Base-by-base conservation (phyloP, 73 alveolate species). In the Blepharisma japonicum region DNA sequence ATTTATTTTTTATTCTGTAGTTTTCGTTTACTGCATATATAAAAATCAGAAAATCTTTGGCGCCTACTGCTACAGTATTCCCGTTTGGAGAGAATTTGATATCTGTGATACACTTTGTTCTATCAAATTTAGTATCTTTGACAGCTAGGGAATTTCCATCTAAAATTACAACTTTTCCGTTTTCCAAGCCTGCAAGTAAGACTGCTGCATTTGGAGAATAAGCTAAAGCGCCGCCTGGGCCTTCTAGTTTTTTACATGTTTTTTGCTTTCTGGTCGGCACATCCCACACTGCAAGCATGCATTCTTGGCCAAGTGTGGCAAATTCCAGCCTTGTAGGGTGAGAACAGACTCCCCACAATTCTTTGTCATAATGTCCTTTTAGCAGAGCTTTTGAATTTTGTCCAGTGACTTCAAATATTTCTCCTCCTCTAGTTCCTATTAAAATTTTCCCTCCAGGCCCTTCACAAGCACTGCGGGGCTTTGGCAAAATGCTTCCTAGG, bases 371-470 rank as follows among this genome's bases (percentile, higher is more conserved):
- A 83, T 96, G 99, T 68, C 99, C 97, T 81, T 94, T 83, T 86
- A 91, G 51, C 71, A 80, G 90, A 68, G 92, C 92, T 56, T 56
- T 87, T 71, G 95, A 91, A 25, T 88, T 71, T 23, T 66, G 66
- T 39, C 77, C 83, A 38, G 71, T 84, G 51, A 95, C 68, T 81
- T 92, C 98, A 78, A 95, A 81, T 54, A 96, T 95, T 86, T 96
- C 99, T 70, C 99, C 98, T 68, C 98, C 98, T 82, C 99, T 89
- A 56, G 98, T 91, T 42, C 99, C 99, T 56, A 95, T 95, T 56
- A 96, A 84, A 48, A 96, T 82, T 88, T 86, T 91, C 51, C 98
- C 98, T 32, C 87, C 83, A 5, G 87, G 84, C 85, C 90, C 89
- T 89, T 92, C 98, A 74, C 97, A 86, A 6, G 94, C 96, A 83